Conservation (phyloP, 2,329 filamentous ascomycete species). For the Clarireedia monteithiana region DNA sequence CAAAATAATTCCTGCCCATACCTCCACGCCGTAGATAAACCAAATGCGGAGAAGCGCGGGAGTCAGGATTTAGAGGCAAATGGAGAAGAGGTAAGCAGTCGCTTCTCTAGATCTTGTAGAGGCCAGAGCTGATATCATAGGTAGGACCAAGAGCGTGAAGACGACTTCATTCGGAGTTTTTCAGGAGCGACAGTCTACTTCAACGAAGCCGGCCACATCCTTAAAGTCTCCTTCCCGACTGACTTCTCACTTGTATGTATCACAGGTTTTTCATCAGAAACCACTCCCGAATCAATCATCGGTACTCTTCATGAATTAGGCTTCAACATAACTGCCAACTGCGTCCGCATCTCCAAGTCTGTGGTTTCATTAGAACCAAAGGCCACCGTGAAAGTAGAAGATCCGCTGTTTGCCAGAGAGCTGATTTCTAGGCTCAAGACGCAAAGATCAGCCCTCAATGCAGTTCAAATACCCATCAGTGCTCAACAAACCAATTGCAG, state of each 20-base stretch:
- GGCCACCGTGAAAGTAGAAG: constrained; percentile 17
- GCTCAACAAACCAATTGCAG: constrained; percentile 18
- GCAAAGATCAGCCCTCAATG: background rate
- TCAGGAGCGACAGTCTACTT: constrained; percentile 19
- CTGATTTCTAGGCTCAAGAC: constrained; percentile 10
- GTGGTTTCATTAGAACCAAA: background rate
- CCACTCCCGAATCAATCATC: constrained; percentile 12
- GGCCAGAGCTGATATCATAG: background rate
- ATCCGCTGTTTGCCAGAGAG: constrained; percentile 19
- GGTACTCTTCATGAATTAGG: constrained; percentile 12
- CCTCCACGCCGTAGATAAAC: background rate
- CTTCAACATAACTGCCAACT: constrained; percentile 15
- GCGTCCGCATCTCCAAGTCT: constrained; percentile 10
- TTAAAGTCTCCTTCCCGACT: constrained; percentile 21
- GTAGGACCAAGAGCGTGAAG: background rate
- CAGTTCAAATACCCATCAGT: constrained; percentile 4
- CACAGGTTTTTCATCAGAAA: constrained; percentile 14
- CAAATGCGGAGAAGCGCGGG: background rate
- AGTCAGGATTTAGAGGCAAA: background rate
- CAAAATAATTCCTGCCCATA: background rate
- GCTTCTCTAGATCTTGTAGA: background rate
- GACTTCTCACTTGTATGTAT: constrained; percentile 24
- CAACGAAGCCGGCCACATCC: constrained; percentile 17
- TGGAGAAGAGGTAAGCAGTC: background rate
- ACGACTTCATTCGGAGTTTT: constrained; percentile 21